These are phyloP conservation scores for Ophiocordyceps camponoti-floridani DNA, from an alignment of 2,329 filamentous ascomycete genomes.

Conservation along the genomic window DNA sequence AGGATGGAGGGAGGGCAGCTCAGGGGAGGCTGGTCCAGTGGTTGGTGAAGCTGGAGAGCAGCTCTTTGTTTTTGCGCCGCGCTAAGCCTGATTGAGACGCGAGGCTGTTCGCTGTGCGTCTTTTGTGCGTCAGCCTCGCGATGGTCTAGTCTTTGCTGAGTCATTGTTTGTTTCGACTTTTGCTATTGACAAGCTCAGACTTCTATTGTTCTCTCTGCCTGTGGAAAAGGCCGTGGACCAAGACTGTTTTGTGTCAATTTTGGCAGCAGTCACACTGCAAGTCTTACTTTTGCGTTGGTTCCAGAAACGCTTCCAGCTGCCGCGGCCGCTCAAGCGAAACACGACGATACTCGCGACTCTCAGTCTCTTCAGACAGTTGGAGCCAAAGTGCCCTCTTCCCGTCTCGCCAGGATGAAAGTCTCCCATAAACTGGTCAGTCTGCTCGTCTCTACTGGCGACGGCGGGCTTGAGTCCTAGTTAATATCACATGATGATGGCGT, in stretches of 20 bases:
- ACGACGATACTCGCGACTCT: too few relatives aligned
- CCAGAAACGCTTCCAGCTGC: too few relatives aligned
- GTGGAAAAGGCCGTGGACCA: background rate
- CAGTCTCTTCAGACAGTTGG: too few relatives aligned
- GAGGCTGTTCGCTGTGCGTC: background rate
- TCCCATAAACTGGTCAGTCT: too few relatives aligned
- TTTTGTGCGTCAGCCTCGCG: background rate
- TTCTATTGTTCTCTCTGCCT: background rate
- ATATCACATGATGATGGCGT: too few relatives aligned
- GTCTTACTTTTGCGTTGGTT: too few relatives aligned
- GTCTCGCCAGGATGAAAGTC: too few relatives aligned
- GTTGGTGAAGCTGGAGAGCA: conserved; percentile 9
- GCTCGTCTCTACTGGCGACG: too few relatives aligned
- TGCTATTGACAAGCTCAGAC: background rate
- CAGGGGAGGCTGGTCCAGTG: conserved; percentile 16
- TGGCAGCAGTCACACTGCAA: too few relatives aligned
- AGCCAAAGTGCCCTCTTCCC: too few relatives aligned
- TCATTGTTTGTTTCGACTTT: background rate
- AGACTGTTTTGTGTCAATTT: background rate
- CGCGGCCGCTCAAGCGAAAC: too few relatives aligned
- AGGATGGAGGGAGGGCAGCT: background rate
- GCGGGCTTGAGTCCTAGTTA: too few relatives aligned
- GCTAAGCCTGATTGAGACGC: conserved; percentile 1
- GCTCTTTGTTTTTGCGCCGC: conserved; percentile 15
- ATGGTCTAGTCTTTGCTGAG: background rate